Evolutionary conservation across 345 rosid genomes (phyloP), one percentile per base, ranked within the genome.

Genomic region (Moringa oleifera): DNA sequence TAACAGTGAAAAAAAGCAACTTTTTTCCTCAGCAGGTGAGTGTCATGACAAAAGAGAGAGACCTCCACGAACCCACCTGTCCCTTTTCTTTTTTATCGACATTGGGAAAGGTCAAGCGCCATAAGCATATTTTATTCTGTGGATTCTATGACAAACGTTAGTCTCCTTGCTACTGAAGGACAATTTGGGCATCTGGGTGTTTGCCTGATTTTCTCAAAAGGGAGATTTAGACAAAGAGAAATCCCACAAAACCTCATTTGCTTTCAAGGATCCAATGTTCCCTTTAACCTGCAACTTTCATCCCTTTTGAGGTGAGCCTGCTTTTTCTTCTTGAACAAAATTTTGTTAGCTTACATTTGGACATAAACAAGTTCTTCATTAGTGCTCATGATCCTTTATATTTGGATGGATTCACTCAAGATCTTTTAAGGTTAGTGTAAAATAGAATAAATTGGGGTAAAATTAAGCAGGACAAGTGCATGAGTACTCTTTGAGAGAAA

Each of bases 241-340:
- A 68, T 69, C 81, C 70, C 79, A 69, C 79, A 70, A 73, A 75
- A 64, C 71, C 65, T 72, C 76, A 25, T 65, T 53, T 68, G 71
- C 69, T 79, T 73, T 63, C 52, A 67, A 71, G 83, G 69, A 68
- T 79, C 73, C 81, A 65, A 74, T 78, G 86, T 71, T 55, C 50
- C 56, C 67, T 83, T 73, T 61, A 70, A 62, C 62, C 66, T 59
- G 71, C 65, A 60, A 31, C 83, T 81, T 87, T 85, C 86, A 51
- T 80, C 73, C 71, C 93, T 86, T 89, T 86, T 83, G 75, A 89
- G 84, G 83, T 37, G 25, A 51, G 20, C 53, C 58, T 62, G 63
- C 64, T 61, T 66, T 66, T 17, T 57, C 68, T 54, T 37, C 65
- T 52, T 67, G 57, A 66, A 64, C 58, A 45, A 59, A 70, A 24